Evolutionary conservation across 1,139 yeast genomes (phyloP).

Genomic region (Yamadazyma dendronema): DNA sequence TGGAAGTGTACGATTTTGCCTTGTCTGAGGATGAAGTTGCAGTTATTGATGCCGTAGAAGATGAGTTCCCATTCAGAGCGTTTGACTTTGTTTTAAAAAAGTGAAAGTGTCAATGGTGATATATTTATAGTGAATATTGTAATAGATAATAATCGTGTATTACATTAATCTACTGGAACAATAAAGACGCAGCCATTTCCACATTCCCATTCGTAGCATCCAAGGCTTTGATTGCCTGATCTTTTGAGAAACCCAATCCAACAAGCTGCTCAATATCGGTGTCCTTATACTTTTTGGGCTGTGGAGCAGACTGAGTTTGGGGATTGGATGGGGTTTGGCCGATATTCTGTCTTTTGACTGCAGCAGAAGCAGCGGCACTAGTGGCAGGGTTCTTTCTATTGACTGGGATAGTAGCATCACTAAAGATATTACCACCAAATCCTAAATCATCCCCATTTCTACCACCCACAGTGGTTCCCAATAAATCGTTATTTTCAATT

Average conservation of each 20-base stretch:
- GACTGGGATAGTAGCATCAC: slow-evolving; percentile 21
- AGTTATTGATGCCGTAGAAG: slow-evolving; percentile 26
- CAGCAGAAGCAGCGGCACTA: slow-evolving; percentile 26
- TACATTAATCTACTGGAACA: slow-evolving; percentile 41
- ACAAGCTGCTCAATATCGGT: slow-evolving; percentile 53
- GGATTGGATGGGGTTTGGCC: slow-evolving; percentile 5
- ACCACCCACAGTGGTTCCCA: slow-evolving; percentile 19
- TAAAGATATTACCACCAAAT: slow-evolving; percentile 39
- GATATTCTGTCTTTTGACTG: slow-evolving; percentile 24
- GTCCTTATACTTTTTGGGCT: slow-evolving; percentile 33
- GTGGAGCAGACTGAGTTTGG: no score
- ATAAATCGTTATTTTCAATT: slow-evolving; percentile 46
- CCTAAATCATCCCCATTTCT: slow-evolving; percentile 13
- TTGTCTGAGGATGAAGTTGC: slow-evolving; percentile 26
- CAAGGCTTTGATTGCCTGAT: slow-evolving; percentile 66
- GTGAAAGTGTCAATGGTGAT: not conserved
- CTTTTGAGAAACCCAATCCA: slow-evolving; percentile 67
- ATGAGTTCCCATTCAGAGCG: slow-evolving; percentile 23
- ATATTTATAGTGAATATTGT: not conserved
- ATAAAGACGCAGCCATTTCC: slow-evolving; percentile 79
- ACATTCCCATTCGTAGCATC: slow-evolving; percentile 69
- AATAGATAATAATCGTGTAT: not conserved
- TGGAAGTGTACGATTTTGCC: slow-evolving; percentile 51
- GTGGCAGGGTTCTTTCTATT: slow-evolving; percentile 7
- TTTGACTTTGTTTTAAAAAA: slow-evolving; percentile 16